phyloP scores from a whole-genome alignment of 345 rosid genomes.

The Lepidium didymum region DNA sequence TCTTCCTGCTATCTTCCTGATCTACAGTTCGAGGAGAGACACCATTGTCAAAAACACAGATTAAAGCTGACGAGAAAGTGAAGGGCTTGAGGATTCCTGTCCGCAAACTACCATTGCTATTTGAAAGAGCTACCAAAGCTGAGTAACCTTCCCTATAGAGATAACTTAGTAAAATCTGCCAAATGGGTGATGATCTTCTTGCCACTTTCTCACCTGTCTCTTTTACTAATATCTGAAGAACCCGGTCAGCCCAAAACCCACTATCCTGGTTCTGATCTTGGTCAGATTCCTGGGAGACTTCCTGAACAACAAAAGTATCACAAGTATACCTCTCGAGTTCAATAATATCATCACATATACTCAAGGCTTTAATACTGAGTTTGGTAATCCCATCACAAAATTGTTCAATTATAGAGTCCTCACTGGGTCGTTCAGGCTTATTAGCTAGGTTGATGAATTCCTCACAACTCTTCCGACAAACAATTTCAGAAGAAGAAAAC shows the following conservation, averaged over 20 bases:
- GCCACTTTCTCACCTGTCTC: conserved; percentile 44
- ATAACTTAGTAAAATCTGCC: conserved; percentile 72
- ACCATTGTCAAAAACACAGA: conserved; percentile 36
- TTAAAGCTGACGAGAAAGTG: conserved; percentile 54
- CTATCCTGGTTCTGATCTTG: conserved; percentile 26
- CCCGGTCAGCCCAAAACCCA: conserved; percentile 54
- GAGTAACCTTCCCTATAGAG: conserved; percentile 61
- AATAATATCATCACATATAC: conserved; percentile 31
- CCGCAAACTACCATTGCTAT: conserved; percentile 32
- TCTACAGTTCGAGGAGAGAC: conserved; percentile 14
- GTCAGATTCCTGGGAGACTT: conserved; percentile 24
- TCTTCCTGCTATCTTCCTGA: conserved; percentile 15
- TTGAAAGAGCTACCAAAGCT: conserved; percentile 53
- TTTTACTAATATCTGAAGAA: conserved; percentile 43
- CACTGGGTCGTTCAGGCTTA: conserved; percentile 16
- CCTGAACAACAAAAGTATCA: conserved; percentile 44
- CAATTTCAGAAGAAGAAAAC: conserved; percentile 33
- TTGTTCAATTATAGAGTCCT: conserved; percentile 23
- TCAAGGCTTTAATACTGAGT: conserved; percentile 47
- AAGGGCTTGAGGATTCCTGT: conserved; percentile 75
- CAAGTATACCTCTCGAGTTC: conserved; percentile 30
- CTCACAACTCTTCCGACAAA: conserved; percentile 4
- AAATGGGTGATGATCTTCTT: conserved; percentile 45
- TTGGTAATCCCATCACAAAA: conserved; percentile 32
- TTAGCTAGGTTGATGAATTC: conserved; percentile 19